Evolutionary conservation across 345 rosid genomes (phyloP).

Genomic region (Raphanus raphanistrum): DNA sequence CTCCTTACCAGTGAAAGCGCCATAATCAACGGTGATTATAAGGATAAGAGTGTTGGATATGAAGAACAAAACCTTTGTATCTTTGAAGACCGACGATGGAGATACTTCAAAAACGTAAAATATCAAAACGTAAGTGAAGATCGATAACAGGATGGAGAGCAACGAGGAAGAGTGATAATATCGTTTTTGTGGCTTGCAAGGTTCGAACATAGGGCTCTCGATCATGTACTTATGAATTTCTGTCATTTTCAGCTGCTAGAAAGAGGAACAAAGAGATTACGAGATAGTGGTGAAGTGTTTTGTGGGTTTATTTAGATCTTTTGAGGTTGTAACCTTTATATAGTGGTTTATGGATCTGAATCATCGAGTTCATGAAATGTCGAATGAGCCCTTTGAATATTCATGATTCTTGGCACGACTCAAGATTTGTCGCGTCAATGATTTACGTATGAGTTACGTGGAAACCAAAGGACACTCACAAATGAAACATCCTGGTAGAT

Average conservation of each 20-base stretch:
- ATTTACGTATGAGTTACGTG: slow-evolving; percentile 39
- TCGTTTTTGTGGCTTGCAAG: slow-evolving; percentile 23
- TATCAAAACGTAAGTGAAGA: slow-evolving; percentile 40
- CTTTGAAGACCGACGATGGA: slow-evolving; percentile 47
- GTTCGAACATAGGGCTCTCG: slow-evolving; percentile 28
- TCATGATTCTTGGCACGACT: slow-evolving; percentile 22
- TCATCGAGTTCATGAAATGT: background rate
- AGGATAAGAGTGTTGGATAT: slow-evolving; percentile 63
- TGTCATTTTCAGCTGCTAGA: background rate
- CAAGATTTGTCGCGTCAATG: slow-evolving; percentile 26
- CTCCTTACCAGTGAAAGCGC: slow-evolving; percentile 46
- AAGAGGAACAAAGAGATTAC: background rate
- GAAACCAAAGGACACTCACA: slow-evolving; percentile 18
- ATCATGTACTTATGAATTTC: slow-evolving; percentile 1
- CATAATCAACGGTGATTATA: slow-evolving; percentile 61
- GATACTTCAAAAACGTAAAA: slow-evolving; percentile 56
- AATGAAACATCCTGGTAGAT: slow-evolving; percentile 36
- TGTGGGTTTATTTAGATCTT: background rate
- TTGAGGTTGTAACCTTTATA: slow-evolving; percentile 15
- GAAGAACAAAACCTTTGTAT: slow-evolving; percentile 60
- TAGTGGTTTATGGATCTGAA: slow-evolving; percentile 9
- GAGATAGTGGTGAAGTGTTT: background rate
- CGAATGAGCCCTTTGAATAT: slow-evolving; percentile 11
- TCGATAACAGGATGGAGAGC: slow-evolving; percentile 42
- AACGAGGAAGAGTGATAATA: slow-evolving; percentile 12